Evolutionary conservation across 2,329 filamentous ascomycete species (phyloP).

Genomic region (Ilyonectria sp.): DNA sequence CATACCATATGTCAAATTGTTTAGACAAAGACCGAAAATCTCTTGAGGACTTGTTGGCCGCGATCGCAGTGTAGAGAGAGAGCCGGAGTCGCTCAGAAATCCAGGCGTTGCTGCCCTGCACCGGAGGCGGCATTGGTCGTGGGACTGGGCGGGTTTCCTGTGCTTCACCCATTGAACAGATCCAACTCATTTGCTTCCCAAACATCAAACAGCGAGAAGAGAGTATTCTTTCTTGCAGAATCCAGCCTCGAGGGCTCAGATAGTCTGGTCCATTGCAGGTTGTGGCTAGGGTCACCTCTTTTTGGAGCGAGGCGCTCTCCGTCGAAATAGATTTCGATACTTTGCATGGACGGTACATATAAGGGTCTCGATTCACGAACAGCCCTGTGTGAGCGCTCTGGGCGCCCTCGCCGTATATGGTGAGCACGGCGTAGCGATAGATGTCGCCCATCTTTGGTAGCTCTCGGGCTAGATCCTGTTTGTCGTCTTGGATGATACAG

Average conservation of each 20-base stretch:
- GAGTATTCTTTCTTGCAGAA: constrained; percentile 29
- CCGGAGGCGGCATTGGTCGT: not conserved
- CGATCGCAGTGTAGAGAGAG: not conserved
- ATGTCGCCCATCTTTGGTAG: constrained; percentile 37
- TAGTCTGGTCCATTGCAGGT: constrained; percentile 29
- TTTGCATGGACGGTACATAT: constrained; percentile 26
- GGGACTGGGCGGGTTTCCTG: constrained; percentile 22
- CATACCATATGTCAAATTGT: constrained; percentile 29
- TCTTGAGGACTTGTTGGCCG: not conserved
- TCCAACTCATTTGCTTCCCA: constrained; percentile 33
- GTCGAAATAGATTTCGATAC: constrained; percentile 11
- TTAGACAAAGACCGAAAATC: not conserved
- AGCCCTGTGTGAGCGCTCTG: constrained; percentile 28
- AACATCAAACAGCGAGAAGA: constrained; percentile 33
- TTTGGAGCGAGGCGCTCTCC: not conserved
- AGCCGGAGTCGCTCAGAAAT: constrained; percentile 10
- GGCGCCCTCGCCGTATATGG: constrained; percentile 33
- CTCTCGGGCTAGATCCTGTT: constrained; percentile 20
- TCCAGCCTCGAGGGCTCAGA: constrained; percentile 31
- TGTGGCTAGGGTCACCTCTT: constrained; percentile 24
- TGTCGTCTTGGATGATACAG: constrained; percentile 36
- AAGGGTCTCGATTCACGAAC: constrained; percentile 21
- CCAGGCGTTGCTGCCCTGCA: not conserved
- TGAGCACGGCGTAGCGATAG: constrained; percentile 35
- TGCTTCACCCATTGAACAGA: constrained; percentile 28